Evolutionary conservation across 768 basidiomycete species (phyloP).

Genomic region (Favolaschia claudopus): DNA sequence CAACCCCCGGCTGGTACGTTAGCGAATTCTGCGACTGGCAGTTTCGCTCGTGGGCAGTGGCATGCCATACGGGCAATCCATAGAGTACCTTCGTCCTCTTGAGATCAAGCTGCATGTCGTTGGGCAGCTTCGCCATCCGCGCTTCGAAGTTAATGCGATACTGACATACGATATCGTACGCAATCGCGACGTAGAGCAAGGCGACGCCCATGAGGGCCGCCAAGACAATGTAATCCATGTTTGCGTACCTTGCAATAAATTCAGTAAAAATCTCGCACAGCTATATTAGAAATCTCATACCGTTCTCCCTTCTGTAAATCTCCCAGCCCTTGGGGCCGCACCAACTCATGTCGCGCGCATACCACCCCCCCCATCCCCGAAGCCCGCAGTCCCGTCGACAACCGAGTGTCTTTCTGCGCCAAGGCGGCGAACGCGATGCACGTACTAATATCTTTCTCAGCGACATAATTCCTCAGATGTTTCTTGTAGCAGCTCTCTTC

Average conservation of each 20-base stretch:
- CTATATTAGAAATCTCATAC: conserved; percentile 11
- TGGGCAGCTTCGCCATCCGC: neutral
- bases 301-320: conserved; percentile 34
- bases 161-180: conserved; percentile 38
- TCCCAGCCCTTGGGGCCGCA: conserved; percentile 25
- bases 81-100: neutral
- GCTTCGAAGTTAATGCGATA: conserved; percentile 8
- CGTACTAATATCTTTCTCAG: conserved; percentile 18
- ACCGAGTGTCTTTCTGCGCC: conserved; percentile 24
- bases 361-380: conserved; percentile 19
- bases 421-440: conserved; percentile 25
- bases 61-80: conserved; percentile 26
- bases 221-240: conserved; percentile 33
- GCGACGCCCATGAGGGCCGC: conserved; percentile 6
- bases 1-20: conserved; percentile 7
- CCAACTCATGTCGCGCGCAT: conserved; percentile 26
- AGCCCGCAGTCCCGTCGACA: conserved; percentile 12
- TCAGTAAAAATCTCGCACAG: neutral
- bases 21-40: conserved; percentile 23
- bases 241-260: conserved; percentile 34
- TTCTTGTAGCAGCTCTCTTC: conserved; percentile 15
- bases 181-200: neutral
- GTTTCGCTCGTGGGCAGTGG: conserved; percentile 15
- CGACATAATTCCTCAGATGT: conserved; percentile 4
- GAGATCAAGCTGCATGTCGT: neutral